Conservation (phyloP, 805 yeast genomes). For the Nakazawaea siamensis region DNA sequence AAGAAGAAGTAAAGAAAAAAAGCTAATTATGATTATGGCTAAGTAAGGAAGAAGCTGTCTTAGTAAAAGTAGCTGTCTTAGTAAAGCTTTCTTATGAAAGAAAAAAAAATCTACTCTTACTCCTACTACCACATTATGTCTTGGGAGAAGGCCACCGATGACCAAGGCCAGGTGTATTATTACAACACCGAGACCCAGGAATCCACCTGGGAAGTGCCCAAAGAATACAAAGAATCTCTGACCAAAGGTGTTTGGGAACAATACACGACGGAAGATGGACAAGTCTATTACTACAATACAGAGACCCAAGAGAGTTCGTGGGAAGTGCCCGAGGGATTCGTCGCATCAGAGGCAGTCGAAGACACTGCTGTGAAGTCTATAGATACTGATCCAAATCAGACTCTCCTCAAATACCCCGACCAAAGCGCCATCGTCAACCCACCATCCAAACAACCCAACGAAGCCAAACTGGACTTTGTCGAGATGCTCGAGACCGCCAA, state of each 20-base stretch:
- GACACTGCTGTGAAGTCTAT: not conserved
- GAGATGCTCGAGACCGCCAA: slow-evolving; percentile 42
- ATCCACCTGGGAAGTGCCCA: slow-evolving; percentile 81
- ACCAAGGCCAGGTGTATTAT: slow-evolving; percentile 64
- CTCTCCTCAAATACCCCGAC: no score
- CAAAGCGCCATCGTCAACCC: not conserved
- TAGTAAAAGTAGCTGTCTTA: no score
- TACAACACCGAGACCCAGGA: slow-evolving; percentile 56
- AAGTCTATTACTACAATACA: slow-evolving; percentile 56
- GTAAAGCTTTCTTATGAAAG: no score
- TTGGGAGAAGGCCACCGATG: slow-evolving; percentile 64
- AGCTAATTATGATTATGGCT: no score
- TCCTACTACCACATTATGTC: no score
- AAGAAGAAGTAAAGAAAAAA: no score
- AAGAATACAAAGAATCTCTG: slow-evolving; percentile 22
- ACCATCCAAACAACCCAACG: slow-evolving; percentile 2
- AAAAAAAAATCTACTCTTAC: no score
- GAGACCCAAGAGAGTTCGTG: slow-evolving; percentile 64
- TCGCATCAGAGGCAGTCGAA: slow-evolving; percentile 7
- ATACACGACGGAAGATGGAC: slow-evolving; percentile 42
- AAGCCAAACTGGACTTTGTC: slow-evolving; percentile 32
- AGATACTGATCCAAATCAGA: slow-evolving; percentile 7
- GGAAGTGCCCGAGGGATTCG: slow-evolving; percentile 60
- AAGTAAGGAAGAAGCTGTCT: no score
- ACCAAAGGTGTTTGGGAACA: slow-evolving; percentile 47